These are phyloP conservation scores for Breviolum minutum DNA, from an alignment of 73 alveolate species.

Conservation along the genomic window DNA sequence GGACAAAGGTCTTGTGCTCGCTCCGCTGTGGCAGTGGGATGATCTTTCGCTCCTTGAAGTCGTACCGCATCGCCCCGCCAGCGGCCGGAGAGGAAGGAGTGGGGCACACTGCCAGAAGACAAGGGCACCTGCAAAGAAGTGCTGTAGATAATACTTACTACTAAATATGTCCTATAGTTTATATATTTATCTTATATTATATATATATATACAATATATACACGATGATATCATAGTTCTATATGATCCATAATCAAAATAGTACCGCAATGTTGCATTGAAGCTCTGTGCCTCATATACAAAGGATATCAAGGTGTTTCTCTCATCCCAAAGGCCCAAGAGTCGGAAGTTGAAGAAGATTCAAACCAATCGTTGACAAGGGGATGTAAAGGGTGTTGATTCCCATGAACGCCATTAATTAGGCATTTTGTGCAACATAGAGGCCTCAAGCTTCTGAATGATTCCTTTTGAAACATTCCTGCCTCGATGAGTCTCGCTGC, in stretches of 20 bases:
- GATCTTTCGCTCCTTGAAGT: constrained; percentile 18
- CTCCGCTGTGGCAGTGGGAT: constrained; percentile 76
- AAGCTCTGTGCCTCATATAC: too few species aligned
- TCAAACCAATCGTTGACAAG: too few species aligned
- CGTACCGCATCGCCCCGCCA: constrained; percentile 93
- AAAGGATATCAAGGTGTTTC: too few species aligned
- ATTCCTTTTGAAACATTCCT: background rate
- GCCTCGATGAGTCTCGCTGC: constrained; percentile 69
- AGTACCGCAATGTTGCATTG: too few species aligned
- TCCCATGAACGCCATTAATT: too few species aligned
- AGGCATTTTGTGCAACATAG: background rate
- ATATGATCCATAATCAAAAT: background rate
- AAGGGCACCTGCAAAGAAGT: background rate
- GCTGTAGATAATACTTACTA: background rate
- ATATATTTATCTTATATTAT: background rate
- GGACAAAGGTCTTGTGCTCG: constrained; percentile 65
- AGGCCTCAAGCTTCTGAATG: background rate
- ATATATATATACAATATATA: background rate
- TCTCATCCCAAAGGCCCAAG: too few species aligned
- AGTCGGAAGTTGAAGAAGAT: too few species aligned
- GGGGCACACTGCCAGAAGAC: background rate
- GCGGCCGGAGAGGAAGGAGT: constrained; percentile 51
- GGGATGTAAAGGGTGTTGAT: too few species aligned
- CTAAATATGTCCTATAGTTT: background rate
- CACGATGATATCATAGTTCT: background rate